These are phyloP conservation scores for Aspergillus cejpii DNA, from an alignment of 2,329 filamentous ascomycete species.

Conservation along the genomic window DNA sequence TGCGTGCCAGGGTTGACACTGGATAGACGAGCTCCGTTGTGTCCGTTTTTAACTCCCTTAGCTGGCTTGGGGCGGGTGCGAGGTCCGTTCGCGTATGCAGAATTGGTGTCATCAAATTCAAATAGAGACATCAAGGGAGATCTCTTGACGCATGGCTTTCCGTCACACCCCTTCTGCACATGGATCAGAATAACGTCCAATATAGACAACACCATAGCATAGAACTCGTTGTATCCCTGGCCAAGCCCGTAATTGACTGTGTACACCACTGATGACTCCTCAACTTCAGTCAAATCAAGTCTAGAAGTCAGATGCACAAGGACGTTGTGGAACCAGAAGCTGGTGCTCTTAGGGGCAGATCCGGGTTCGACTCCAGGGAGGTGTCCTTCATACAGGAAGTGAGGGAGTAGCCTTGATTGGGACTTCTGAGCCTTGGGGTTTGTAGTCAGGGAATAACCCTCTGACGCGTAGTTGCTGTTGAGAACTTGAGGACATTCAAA, in stretches of 20 bases:
- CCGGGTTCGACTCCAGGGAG: constrained; percentile 11
- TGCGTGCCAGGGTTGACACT: not conserved
- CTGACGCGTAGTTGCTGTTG: constrained; percentile 5
- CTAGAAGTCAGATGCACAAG: constrained; percentile 11
- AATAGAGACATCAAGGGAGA: constrained; percentile 12
- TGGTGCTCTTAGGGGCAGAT: constrained; percentile 12
- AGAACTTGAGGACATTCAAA: constrained; percentile 5
- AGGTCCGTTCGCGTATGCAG: constrained; percentile 6
- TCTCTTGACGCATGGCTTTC: constrained; percentile 6
- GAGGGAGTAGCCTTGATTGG: constrained; percentile 11
- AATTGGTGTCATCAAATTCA: constrained; percentile 8
- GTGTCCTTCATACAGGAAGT: constrained; percentile 13
- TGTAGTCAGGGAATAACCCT: constrained; percentile 14
- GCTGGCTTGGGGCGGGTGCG: constrained; percentile 1
- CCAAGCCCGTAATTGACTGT: constrained; percentile 11
- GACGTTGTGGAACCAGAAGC: constrained; percentile 13
- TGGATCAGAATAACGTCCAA: constrained; percentile 13
- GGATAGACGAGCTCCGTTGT: not conserved
- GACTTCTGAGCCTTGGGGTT: not conserved
- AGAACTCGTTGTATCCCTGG: constrained; percentile 9
- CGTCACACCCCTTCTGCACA: constrained; percentile 3
- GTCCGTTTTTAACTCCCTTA: not conserved
- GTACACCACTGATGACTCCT: constrained; percentile 12
- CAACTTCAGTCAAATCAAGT: constrained; percentile 12
- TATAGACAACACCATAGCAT: constrained; percentile 17